Conservation (phyloP, 345 rosid genomes). For the Erucastrum elatum region DNA sequence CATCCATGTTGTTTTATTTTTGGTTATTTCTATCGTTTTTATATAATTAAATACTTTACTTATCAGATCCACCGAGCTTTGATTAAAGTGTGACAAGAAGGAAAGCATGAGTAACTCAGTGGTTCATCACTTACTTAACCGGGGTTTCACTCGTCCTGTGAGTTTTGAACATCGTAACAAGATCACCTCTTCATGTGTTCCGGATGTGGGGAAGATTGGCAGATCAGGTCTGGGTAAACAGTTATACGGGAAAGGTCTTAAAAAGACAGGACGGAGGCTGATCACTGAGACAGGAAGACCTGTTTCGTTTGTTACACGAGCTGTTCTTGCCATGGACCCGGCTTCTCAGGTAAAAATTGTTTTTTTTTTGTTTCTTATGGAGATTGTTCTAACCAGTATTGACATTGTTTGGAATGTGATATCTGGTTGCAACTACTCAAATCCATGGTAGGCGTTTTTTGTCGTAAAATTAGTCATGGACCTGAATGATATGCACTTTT, state of each 20-base stretch:
- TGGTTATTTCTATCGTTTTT: constrained; percentile 8
- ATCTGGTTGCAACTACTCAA: constrained; percentile 3
- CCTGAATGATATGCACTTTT: constrained; percentile 6
- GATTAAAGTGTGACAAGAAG: too few species aligned
- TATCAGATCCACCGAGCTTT: too few species aligned
- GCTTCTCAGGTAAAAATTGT: constrained; percentile 58
- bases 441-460: neutral
- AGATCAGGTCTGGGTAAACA: constrained; percentile 44
- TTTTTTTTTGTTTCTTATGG: too few species aligned
- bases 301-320: constrained; percentile 49
- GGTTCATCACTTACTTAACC: constrained; percentile 55
- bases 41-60: constrained; percentile 22
- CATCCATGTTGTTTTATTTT: constrained; percentile 1
- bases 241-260: constrained; percentile 51
- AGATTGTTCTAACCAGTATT: too few species aligned
- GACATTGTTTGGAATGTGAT: neutral
- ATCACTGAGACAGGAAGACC: constrained; percentile 43
- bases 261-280: constrained; percentile 37
- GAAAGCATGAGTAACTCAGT: constrained; percentile 72
- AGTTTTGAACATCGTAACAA: constrained; percentile 63
- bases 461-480: neutral
- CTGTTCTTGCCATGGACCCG: constrained; percentile 73
- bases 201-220: constrained; percentile 37
- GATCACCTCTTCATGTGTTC: constrained; percentile 49
- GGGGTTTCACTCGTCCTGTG: constrained; percentile 59